Base-by-base conservation (phyloP, 352 stramenopile genomes). In the Phytophthora pinifolia region DNA sequence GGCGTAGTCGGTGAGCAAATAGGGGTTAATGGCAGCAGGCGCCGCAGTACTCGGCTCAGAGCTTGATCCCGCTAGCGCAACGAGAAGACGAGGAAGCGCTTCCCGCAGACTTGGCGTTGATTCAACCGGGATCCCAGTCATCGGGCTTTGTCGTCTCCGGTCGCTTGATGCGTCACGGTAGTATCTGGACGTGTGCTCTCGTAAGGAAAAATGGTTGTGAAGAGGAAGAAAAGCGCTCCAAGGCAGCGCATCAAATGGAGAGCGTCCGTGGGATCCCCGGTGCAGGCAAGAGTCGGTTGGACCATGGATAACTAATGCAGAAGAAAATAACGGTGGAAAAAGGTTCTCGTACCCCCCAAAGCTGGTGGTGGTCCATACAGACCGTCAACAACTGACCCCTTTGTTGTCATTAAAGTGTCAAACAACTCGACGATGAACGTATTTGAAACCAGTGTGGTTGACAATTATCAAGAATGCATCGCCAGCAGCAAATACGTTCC, bases 141-240 rank as follows among this genome's bases (percentile, higher is more conserved):
- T 71, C 48, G 9, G 29, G 6, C 4, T 32, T 17, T n/a, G 14
- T 30, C 14, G 2, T 14, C 25, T 30, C 22, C 22, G 22, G 2
- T 22, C 20, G 20, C 20, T 22, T n/a, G n/a, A 6, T 27, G 22
- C 22, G 4, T 27, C 22, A 5, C 3, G 22, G 4, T 27, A 27
- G 3, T 38, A 29, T 36, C 31, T 38, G 4, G n/a, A 10, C 15
- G 41, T 63, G 34, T 2, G 51, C 31, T 32, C 38, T 7, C 37
- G 46, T 37, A 41, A 47, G 51, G 6, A 49, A 71, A 71, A 65
- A 17, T n/a, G 35, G 29, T 61, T 67, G 47, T 70, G 62, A 22
- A 46, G 32, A 13, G 37, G 9, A 12, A 25, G 5, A 13, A 10
- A 27, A 27, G 22, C 22, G 4, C n/a, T 20, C 6, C 14, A 44